Percentiles rank a stretch among this genome's conserved stretches.
These are phyloP conservation scores for Smithsoniella earleae DNA, from an alignment of 163 green algal species.

Conservation along the genomic window DNA sequence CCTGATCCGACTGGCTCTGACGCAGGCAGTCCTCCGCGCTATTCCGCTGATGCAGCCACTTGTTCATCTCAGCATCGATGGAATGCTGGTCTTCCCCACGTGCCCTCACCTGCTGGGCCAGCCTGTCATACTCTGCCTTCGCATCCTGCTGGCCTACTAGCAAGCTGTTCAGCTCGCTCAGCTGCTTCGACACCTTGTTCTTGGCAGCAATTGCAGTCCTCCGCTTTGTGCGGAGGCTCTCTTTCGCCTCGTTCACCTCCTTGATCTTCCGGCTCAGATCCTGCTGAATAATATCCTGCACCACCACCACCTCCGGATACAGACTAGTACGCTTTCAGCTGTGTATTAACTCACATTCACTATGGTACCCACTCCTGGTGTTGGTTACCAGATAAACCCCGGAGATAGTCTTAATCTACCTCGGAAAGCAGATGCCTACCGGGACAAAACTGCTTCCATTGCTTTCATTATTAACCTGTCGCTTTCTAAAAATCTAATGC, in stretches of 20 bases:
- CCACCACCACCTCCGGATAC: no score
- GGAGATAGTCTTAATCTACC: no score
- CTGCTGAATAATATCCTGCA: neutral
- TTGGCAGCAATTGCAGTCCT: neutral
- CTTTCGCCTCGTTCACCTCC: neutral
- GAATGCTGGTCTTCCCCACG: constrained; percentile 3
- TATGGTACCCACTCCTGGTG: no score
- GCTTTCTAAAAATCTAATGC: no score
- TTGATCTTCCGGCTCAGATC: neutral
- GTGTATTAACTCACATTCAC: no score
- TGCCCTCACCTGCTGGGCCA: neutral
- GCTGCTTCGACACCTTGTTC: neutral
- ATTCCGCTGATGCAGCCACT: neutral
- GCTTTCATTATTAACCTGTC: no score
- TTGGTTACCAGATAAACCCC: no score
- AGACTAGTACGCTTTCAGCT: no score
- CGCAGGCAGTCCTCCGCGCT: neutral
- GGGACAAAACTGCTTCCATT: no score
- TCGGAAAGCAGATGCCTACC: no score
- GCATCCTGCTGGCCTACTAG: neutral
- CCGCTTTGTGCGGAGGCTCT: neutral
- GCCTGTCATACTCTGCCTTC: neutral
- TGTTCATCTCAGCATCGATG: neutral
- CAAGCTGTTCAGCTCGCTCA: no score
- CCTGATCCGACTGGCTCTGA: no score